Percentiles rank a stretch among this genome's conserved stretches.
Conservation (phyloP, 2,329 filamentous ascomycete species). For the Aureobasidium lini region DNA sequence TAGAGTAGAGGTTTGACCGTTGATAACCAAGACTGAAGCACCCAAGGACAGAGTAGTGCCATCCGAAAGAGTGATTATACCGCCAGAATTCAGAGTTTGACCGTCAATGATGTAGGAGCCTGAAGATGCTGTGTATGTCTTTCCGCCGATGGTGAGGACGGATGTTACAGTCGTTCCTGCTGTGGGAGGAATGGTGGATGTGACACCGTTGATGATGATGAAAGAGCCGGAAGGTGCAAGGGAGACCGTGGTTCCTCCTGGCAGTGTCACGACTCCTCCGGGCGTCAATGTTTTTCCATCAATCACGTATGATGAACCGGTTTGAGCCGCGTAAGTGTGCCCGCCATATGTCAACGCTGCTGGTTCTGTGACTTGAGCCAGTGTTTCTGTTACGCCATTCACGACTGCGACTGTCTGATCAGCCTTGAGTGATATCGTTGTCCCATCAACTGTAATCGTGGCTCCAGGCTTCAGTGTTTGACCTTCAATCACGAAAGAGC, state of each 20-base stretch:
- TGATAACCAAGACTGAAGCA: conserved; percentile 34
- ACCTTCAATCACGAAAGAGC: conserved; percentile 21
- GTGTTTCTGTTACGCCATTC: conserved; percentile 16
- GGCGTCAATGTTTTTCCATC: conserved; percentile 9
- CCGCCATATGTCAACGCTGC: conserved; percentile 6
- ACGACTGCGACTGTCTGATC: conserved; percentile 18
- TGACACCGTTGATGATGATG: conserved; percentile 31
- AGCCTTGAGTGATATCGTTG: conserved; percentile 17
- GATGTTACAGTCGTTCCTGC: conserved; percentile 24
- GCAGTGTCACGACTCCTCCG: conserved; percentile 11
- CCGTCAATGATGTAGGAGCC: conserved; percentile 11
- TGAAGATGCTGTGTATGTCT: conserved; percentile 14
- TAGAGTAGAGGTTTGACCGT: conserved; percentile 20
- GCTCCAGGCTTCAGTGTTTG: conserved; percentile 25
- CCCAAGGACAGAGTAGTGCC: conserved; percentile 24
- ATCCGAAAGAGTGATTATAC: conserved; percentile 8
- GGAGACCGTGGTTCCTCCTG: conserved; percentile 14
- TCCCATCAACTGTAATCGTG: conserved; percentile 21
- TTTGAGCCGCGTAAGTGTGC: conserved; percentile 18
- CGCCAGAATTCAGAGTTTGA: conserved; percentile 14
- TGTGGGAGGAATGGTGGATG: conserved; percentile 6
- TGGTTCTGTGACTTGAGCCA: conserved; percentile 1
- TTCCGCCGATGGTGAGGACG: conserved; percentile 25
- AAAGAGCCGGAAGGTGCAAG: conserved; percentile 31
- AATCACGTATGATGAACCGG: conserved; percentile 13